Evolutionary conservation across 1,139 yeast species (phyloP).

Genomic region (Protomyces pachydermus): DNA sequence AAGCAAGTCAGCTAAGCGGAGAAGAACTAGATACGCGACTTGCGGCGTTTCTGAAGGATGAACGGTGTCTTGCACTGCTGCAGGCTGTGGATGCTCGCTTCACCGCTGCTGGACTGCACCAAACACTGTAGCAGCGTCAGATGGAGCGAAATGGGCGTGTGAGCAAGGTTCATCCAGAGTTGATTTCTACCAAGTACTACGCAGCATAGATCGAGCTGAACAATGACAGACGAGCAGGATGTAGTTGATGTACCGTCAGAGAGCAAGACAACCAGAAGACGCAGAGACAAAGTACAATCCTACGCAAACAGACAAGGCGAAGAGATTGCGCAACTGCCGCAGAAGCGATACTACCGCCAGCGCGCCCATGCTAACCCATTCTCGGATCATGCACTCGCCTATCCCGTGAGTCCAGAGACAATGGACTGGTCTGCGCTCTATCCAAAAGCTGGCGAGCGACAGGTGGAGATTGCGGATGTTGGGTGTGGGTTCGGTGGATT

Average conservation of each 20-base stretch:
- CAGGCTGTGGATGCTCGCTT: constrained; percentile 8
- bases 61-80: constrained; percentile 5
- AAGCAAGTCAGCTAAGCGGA: background rate
- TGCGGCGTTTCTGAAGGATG: constrained; percentile 7
- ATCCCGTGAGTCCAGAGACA: constrained; percentile 69
- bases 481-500: constrained; percentile 99
- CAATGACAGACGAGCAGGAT: too few relatives aligned
- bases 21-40: constrained; percentile 5
- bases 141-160: background rate
- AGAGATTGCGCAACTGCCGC: constrained; percentile 18
- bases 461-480: constrained; percentile 87
- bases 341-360: constrained; percentile 87
- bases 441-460: constrained; percentile 50
- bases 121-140: background rate
- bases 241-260: too few relatives aligned
- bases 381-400: constrained; percentile 86
- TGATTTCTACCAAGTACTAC: too few relatives aligned
- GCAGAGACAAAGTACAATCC: constrained; percentile 14
- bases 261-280: background rate
- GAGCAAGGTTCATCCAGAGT: background rate
- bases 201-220: too few relatives aligned
- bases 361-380: constrained; percentile 98
- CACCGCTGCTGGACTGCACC: constrained; percentile 8
- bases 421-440: constrained; percentile 85
- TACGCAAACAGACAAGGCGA: constrained; percentile 14